Base-by-base conservation (phyloP, 257 asterid genomes). In the Primulina tabacum region DNA sequence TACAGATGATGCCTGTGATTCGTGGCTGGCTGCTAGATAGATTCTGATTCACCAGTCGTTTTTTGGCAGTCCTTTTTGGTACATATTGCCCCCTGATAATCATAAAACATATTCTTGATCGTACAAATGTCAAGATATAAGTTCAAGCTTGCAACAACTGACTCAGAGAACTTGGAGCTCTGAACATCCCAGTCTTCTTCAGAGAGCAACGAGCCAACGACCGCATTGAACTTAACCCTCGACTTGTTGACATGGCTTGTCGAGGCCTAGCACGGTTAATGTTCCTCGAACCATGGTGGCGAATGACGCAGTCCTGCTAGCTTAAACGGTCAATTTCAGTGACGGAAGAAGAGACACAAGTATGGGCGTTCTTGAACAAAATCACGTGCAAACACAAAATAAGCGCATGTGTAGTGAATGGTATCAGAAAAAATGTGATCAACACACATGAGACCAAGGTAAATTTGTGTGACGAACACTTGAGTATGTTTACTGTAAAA, bases 121-220 rank as follows among this genome's bases (percentile, higher is more conserved):
- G n/a, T 43, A n/a, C n/a, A 14, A 43, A 12, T n/a, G n/a, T 12
- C 18, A 43, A 43, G 6, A 43, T 3, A 43, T 43, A n/a, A n/a
- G n/a, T n/a, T n/a, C n/a, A n/a, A n/a, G n/a, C 30, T 64, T 37
- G 32, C 12, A 17, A 62, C 24, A 62, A 62, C 67, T 30, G 67
- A 7, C 26, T 24, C 26, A 0, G 5, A 10, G 43, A 29, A 62
- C 18, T 14, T 20, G 14, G 2, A 62, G 66, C 37, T 37, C 11
- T 11, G 21, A 37, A 62, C 35, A 29, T 32, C 37, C 55, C 55
- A 43, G 18, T 43, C n/a, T 43, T 43, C n/a, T 43, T 10, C 4
- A 43, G 18, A 43, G 18, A 43, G n/a, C n/a, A n/a, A n/a, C n/a
- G n/a, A n/a, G n/a, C 66, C 11, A 47, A 4, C 14, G 32, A 32